phyloP scores from a whole-genome alignment of 2,329 filamentous ascomycete species.

The Coniella vitis region DNA sequence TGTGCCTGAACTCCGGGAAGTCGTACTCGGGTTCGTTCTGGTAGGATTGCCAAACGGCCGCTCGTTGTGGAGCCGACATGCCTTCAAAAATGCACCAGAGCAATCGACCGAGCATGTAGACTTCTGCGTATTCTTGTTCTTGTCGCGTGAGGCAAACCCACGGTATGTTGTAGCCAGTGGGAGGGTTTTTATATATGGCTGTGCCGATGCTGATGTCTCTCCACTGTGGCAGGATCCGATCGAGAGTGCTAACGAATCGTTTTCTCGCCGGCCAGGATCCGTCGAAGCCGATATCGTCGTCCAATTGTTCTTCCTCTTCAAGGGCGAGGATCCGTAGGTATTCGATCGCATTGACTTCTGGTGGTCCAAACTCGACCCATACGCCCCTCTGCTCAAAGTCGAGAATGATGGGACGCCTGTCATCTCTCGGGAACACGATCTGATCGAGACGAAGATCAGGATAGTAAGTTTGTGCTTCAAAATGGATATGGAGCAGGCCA shows the following conservation, averaged over 20 bases:
- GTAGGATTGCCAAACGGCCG: slow-evolving; percentile 54
- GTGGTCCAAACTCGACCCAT: slow-evolving; percentile 55
- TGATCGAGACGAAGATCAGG: slow-evolving; percentile 56
- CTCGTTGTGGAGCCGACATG: slow-evolving; percentile 49
- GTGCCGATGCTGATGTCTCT: slow-evolving; percentile 34
- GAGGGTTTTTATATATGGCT: slow-evolving; percentile 40
- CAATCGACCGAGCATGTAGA: slow-evolving; percentile 56
- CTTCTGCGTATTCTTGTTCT: slow-evolving; percentile 52
- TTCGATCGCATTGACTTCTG: slow-evolving; percentile 54
- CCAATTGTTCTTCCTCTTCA: slow-evolving; percentile 36
- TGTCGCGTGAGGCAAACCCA: slow-evolving; percentile 45
- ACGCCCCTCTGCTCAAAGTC: slow-evolving; percentile 59
- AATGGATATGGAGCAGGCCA: slow-evolving; percentile 43
- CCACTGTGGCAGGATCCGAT: slow-evolving; percentile 40
- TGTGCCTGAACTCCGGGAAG: slow-evolving; percentile 45
- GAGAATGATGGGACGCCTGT: slow-evolving; percentile 45
- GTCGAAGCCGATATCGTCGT: slow-evolving; percentile 31
- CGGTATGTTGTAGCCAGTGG: slow-evolving; percentile 46
- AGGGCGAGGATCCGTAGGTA: slow-evolving; percentile 48
- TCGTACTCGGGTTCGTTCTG: slow-evolving; percentile 47
- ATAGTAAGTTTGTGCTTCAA: slow-evolving; percentile 42
- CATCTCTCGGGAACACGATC: slow-evolving; percentile 40
- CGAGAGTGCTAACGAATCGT: slow-evolving; percentile 36
- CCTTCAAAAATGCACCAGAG: slow-evolving; percentile 59
- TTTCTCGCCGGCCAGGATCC: slow-evolving; percentile 18